phyloP scores from a whole-genome alignment of 192 early-diverging fungal species.

The Pilaira anomala region DNA sequence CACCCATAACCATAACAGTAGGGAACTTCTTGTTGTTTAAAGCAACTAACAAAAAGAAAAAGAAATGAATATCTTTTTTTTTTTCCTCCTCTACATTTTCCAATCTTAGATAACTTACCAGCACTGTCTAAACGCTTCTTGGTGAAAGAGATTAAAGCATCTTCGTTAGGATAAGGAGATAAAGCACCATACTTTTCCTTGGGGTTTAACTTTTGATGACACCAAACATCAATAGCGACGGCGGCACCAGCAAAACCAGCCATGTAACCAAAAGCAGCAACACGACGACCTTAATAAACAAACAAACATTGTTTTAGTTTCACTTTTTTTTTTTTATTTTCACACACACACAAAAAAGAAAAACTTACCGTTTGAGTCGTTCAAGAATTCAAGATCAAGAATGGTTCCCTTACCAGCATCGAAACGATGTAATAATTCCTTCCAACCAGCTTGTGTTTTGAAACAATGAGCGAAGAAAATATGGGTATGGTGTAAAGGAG shows the following conservation, averaged over 20 bases:
- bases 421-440: constrained; percentile 83
- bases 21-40: constrained; percentile 64
- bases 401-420: constrained; percentile 80
- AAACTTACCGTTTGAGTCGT: constrained; percentile 58
- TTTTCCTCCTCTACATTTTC: neutral
- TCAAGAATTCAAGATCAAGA: constrained; percentile 94
- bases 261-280: constrained; percentile 96
- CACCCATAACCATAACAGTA: constrained; percentile 96
- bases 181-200: constrained; percentile 66
- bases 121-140: constrained; percentile 58
- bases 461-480: constrained; percentile 99
- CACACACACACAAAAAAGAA: neutral
- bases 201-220: constrained; percentile 63
- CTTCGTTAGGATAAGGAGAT: constrained; percentile 83
- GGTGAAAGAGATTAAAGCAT: constrained; percentile 69
- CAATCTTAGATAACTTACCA: constrained; percentile 37
- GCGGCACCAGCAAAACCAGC: constrained; percentile 96
- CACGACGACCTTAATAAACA: constrained; percentile 65
- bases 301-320: neutral
- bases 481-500: constrained; percentile 87
- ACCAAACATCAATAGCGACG: constrained; percentile 91
- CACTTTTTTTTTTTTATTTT: neutral
- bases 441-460: constrained; percentile 95
- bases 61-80: neutral
- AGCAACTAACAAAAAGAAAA: constrained; percentile 26